A percentile compares a stretch with the other conserved stretches of the same genome.
Conservation (phyloP, 192 early-diverging fungal genomes). For the Gonapodya prolifera region DNA sequence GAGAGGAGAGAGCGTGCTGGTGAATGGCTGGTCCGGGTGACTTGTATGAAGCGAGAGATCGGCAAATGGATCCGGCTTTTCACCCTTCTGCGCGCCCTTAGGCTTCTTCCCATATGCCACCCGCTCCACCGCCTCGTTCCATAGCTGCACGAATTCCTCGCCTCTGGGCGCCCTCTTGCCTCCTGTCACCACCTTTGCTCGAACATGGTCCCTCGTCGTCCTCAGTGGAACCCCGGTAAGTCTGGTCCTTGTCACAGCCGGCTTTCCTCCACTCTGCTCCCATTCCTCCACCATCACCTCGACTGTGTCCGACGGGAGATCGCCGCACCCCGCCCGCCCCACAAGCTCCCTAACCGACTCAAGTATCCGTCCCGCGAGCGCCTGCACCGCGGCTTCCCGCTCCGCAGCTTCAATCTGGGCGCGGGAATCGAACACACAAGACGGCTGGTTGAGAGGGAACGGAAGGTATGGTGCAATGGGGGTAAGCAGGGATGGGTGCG, state of each 20-base stretch:
- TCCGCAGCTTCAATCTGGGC: neutral
- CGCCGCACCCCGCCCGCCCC: neutral
- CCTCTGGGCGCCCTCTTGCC: neutral
- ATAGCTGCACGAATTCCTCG: neutral
- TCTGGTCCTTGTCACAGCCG: neutral
- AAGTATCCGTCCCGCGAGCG: neutral
- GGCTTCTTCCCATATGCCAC: neutral
- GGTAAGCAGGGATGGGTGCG: neutral
- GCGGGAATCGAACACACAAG: neutral
- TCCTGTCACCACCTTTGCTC: neutral
- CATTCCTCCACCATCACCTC: neutral
- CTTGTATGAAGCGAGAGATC: neutral
- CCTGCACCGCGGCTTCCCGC: neutral
- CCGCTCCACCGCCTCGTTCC: neutral
- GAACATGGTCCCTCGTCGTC: neutral
- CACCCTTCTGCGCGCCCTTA: neutral
- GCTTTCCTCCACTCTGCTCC: neutral
- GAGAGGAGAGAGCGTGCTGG: neutral
- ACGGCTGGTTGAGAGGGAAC: slow-evolving; percentile 4
- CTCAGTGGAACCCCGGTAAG: neutral
- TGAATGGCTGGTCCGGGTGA: neutral
- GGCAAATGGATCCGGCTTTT: neutral
- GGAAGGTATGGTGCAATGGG: neutral
- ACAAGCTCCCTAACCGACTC: neutral
- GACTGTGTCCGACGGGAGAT: neutral